Evolutionary conservation across 169 alveolate genomes (phyloP).

Genomic region (Perkinsus olseni): DNA sequence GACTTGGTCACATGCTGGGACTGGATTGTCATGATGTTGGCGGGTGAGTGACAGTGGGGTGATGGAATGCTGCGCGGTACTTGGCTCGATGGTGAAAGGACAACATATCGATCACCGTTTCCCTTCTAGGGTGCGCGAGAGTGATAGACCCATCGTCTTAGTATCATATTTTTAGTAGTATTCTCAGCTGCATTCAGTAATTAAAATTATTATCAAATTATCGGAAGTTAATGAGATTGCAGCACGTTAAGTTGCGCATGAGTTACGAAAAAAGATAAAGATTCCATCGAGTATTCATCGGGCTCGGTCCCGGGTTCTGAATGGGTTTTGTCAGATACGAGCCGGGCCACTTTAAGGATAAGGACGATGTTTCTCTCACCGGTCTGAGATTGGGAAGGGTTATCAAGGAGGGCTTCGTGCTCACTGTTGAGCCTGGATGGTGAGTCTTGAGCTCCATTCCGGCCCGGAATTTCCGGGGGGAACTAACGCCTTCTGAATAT

Average conservation of each 20-base stretch:
- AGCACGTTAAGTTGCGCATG: too few species aligned
- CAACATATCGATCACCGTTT: too few species aligned
- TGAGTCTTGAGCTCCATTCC: not conserved
- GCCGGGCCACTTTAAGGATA: not conserved
- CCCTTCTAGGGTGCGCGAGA: too few species aligned
- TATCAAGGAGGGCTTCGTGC: constrained; percentile 47
- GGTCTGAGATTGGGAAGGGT: constrained; percentile 51
- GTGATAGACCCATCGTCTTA: too few species aligned
- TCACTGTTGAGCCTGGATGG: constrained; percentile 75
- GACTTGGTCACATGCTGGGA: constrained; percentile 78
- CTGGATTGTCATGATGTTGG: constrained; percentile 74
- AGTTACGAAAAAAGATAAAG: too few species aligned
- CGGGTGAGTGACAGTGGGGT: constrained; percentile 55
- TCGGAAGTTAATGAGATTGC: too few species aligned
- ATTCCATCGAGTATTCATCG: too few species aligned
- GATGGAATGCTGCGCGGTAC: constrained; percentile 28
- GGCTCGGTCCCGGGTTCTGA: not conserved
- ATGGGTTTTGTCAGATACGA: not conserved
- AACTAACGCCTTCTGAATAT: too few species aligned
- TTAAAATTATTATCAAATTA: too few species aligned
- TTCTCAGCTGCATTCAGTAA: too few species aligned
- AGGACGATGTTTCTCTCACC: not conserved
- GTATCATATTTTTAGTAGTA: too few species aligned
- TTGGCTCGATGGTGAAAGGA: too few species aligned
- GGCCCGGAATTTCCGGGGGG: not conserved